These are phyloP conservation scores for Aspergillus carbonarius DNA, from an alignment of 2,329 filamentous ascomycete genomes.

Conservation along the genomic window DNA sequence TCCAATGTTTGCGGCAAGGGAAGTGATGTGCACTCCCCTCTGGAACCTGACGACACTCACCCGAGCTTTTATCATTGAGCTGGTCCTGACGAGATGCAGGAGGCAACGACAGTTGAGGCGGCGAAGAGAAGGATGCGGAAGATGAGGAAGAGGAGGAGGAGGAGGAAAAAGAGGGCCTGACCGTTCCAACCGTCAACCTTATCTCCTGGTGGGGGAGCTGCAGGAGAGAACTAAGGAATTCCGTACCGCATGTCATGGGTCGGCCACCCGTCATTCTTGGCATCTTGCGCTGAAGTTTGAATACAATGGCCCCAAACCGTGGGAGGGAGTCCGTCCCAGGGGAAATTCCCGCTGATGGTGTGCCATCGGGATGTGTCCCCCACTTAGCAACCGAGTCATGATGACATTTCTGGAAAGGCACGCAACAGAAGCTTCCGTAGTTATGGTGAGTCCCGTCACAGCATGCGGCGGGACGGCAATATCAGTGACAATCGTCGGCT, in stretches of 20 bases:
- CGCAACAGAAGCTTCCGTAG: background rate
- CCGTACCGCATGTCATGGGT: background rate
- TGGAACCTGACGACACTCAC: background rate
- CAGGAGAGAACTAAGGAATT: background rate
- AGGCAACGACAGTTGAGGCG: background rate
- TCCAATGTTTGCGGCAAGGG: background rate
- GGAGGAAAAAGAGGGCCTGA: background rate
- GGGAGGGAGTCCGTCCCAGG: background rate
- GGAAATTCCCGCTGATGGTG: background rate
- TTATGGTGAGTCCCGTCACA: background rate
- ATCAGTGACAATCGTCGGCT: constrained; percentile 9
- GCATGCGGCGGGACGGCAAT: constrained; percentile 4
- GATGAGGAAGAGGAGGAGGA: too few relatives aligned
- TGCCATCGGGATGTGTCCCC: background rate
- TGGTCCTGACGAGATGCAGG: background rate
- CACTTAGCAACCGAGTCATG: background rate
- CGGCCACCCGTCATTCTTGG: background rate
- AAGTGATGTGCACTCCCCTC: background rate
- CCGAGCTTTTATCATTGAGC: background rate
- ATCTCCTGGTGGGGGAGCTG: background rate
- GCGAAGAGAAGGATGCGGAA: background rate
- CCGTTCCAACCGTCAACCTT: constrained; percentile 8
- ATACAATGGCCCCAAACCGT: background rate
- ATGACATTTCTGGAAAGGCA: background rate
- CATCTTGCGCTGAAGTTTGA: background rate